Evolutionary conservation across 2,329 filamentous ascomycete species (phyloP).

Genomic region (Diaporthe ilicicola): DNA sequence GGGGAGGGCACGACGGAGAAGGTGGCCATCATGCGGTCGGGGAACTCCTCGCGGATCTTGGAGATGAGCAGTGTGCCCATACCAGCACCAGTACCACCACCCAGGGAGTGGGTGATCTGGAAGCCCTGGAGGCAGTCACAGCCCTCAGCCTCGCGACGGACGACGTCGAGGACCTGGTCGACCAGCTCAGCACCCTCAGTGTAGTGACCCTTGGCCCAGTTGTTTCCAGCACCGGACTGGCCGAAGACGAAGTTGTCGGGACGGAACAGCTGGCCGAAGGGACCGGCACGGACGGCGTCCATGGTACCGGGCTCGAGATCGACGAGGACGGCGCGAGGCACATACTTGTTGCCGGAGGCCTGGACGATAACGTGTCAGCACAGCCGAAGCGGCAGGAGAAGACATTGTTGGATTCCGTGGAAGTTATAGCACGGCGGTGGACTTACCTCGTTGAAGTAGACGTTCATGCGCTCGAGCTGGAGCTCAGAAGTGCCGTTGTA

Average conservation of each 20-base stretch:
- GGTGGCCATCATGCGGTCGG: constrained; percentile 99
- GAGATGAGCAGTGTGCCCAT: constrained; percentile 99
- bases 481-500: constrained; percentile 99
- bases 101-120: constrained; percentile 99
- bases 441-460: constrained; percentile 87
- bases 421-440: not conserved
- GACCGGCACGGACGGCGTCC: constrained; percentile 98
- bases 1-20: constrained; percentile 99
- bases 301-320: constrained; percentile 99
- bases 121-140: constrained; percentile 99
- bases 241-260: constrained; percentile 99
- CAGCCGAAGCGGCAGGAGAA: not conserved
- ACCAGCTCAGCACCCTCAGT: constrained; percentile 99
- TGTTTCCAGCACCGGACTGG: constrained; percentile 99
- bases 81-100: constrained; percentile 99
- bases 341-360: constrained; percentile 98
- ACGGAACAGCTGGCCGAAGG: constrained; percentile 98
- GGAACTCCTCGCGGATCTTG: constrained; percentile 99
- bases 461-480: constrained; percentile 99
- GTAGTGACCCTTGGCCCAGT: constrained; percentile 99
- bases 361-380: constrained; percentile 47
- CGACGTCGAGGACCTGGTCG: constrained; percentile 97
- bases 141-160: constrained; percentile 97
- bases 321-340: constrained; percentile 98
- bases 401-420: not conserved